These are phyloP conservation scores for Trichoderma sp. DNA, from an alignment of 2,329 filamentous ascomycete genomes.

Conservation along the genomic window DNA sequence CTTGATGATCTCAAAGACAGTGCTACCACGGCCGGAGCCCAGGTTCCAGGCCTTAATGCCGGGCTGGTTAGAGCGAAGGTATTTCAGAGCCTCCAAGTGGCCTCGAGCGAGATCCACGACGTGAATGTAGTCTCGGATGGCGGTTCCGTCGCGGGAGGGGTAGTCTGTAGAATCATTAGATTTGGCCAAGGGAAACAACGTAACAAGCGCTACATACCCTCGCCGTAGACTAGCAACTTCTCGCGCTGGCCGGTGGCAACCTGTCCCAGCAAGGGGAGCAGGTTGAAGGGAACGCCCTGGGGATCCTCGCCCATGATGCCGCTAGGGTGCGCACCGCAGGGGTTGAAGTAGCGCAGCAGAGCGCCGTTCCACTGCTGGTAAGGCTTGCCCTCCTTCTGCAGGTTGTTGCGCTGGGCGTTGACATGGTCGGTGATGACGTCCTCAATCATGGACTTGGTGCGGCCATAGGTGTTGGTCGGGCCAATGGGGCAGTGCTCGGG, in stretches of 20 bases:
- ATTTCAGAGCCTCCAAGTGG: conserved; percentile 85
- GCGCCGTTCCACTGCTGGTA: conserved; percentile 88
- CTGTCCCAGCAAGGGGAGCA: conserved; percentile 89
- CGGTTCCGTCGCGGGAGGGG: conserved; percentile 81
- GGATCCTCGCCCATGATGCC: conserved; percentile 99
- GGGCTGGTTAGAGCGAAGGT: conserved; percentile 77
- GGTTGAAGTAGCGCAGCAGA: conserved; percentile 96
- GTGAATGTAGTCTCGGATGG: conserved; percentile 98
- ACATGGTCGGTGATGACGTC: conserved; percentile 87
- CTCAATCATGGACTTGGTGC: conserved; percentile 93
- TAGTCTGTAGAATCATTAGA: conserved; percentile 63
- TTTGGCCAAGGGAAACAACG: not conserved
- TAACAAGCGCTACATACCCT: conserved; percentile 59
- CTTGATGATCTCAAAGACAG: conserved; percentile 95
- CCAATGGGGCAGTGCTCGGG: conserved; percentile 94
- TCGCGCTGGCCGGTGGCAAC: conserved; percentile 93
- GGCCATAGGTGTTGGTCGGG: conserved; percentile 95
- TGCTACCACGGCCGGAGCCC: conserved; percentile 90
- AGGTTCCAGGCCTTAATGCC: conserved; percentile 96
- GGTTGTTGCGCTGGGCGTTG: conserved; percentile 78
- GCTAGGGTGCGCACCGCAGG: conserved; percentile 86
- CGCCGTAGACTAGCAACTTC: conserved; percentile 90
- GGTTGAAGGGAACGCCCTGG: conserved; percentile 91
- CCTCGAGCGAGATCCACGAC: conserved; percentile 84
- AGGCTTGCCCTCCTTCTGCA: conserved; percentile 73